Evolutionary conservation across 768 basidiomycete species (phyloP), one percentile per base, ranked within the genome.

Genomic region (Roridomyces roridus): DNA sequence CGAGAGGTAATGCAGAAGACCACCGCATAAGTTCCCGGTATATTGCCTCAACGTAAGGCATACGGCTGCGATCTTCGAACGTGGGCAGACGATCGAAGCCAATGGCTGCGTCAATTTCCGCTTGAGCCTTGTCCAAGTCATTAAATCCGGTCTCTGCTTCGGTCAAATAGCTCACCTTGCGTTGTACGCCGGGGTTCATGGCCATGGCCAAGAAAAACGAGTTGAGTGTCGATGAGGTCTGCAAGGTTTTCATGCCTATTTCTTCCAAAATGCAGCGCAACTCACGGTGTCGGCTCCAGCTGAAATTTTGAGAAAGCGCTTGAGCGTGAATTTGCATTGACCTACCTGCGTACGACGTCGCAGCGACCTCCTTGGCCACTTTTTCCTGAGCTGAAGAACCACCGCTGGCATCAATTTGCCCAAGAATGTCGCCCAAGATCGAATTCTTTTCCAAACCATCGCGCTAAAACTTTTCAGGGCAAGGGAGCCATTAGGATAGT

Each of bases 311-410:
- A n/a, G n/a, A n/a, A n/a, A n/a, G n/a, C n/a, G n/a, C n/a, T n/a
- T n/a, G n/a, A n/a, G n/a, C n/a, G n/a, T n/a, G n/a, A n/a, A n/a
- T n/a, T n/a, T n/a, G n/a, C n/a, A n/a, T n/a, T n/a, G n/a, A n/a
- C n/a, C n/a, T 44, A 74, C 74, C 69, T 5, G 65, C 67, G 47
- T 73, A 72, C 2, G 65, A 68, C 1, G 67, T 69, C 1, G 69
- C 71, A 5, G 68, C 70, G 23, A 72, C 66, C n/a, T 61, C 66
- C 52, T 68, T 68, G 46, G 72, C 70, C 4, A 62, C 59, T 4
- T 41, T 50, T 35, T 68, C 69, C 29, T 66, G 63, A 25, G 18
- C 35, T 59, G 67, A 21, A 4, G 41, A 40, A 3, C 29, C 20
- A 17, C 40, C 55, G 9, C 52, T 46, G 5, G 29, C 46, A 9